Conservation (phyloP, 2,329 filamentous ascomycete genomes). For the Esteya vermicola region DNA sequence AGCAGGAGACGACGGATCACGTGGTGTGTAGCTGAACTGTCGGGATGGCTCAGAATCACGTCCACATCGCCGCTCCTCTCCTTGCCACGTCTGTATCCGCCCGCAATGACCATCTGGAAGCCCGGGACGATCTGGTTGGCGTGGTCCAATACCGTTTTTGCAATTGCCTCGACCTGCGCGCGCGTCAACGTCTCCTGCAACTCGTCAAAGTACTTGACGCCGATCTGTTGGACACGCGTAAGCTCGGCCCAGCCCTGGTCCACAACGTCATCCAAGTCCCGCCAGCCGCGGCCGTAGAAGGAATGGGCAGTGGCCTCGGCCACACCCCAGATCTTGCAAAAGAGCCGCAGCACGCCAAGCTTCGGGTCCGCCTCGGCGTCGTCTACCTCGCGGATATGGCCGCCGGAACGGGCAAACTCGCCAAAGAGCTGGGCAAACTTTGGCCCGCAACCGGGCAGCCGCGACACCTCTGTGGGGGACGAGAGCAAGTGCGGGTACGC, state of each 20-base stretch:
- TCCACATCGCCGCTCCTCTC: conserved; percentile 67
- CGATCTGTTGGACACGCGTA: conserved; percentile 77
- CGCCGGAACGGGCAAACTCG: conserved; percentile 51
- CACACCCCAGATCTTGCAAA: conserved; percentile 88
- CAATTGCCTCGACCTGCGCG: conserved; percentile 58
- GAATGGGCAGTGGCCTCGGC: conserved; percentile 66
- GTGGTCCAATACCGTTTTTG: conserved; percentile 45
- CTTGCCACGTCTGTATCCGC: conserved; percentile 73
- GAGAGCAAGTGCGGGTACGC: conserved; percentile 54
- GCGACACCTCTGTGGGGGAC: conserved; percentile 26
- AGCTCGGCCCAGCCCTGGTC: conserved; percentile 67
- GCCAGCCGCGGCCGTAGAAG: conserved; percentile 70
- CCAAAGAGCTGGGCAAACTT: conserved; percentile 69
- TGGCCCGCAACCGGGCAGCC: conserved; percentile 64
- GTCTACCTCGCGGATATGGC: conserved; percentile 44
- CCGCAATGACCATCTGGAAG: conserved; percentile 50
- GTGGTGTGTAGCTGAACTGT: conserved; percentile 51
- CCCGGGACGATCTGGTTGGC: conserved; percentile 47
- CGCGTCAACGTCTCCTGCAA: conserved; percentile 60
- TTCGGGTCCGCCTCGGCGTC: conserved; percentile 50
- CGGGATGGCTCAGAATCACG: conserved; percentile 65
- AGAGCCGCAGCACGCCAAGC: conserved; percentile 50
- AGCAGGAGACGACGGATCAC: conserved; percentile 60
- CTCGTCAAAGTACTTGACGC: conserved; percentile 86
- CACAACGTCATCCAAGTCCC: conserved; percentile 72